Base-by-base conservation (phyloP, 2,329 filamentous ascomycete species). In the Bipolaris gigantea region DNA sequence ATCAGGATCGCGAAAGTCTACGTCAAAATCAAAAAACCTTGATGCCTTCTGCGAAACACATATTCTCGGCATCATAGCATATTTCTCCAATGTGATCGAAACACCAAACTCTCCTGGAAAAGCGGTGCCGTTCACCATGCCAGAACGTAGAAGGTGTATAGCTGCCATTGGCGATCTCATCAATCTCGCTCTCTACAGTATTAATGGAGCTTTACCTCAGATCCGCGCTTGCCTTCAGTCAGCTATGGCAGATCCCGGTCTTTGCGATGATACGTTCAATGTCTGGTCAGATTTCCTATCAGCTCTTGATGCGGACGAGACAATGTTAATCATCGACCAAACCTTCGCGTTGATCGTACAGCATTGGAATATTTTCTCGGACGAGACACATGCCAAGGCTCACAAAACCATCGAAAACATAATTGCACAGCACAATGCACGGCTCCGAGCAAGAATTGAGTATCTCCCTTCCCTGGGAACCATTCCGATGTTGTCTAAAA, bases 181-280 rank as follows among this genome's bases (percentile, higher is more conserved):
- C 45, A 85, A 80, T 49, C 79, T 95, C 44, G 89, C 90, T 40
- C 88, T 86, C 64, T 81, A 81, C 2, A 86, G 89, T 66, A 85
- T 92, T 30, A 87, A 86, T 56, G 86, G 88, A 63, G 94, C 90
- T 45, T 80, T 96, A 36, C 93, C 94, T 19, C 93, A 97, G 86
- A 93, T 97, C 51, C 91, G 91, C 61, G 92, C 93, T n/a, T 97
- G 90, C 69, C 79, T 99, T 11, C 86, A 96, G 58, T 92, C 91
- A 19, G 92, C 92, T 0, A 83, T 97, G 55, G 82, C 88, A 15
- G 84, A 89, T 46, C 81, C 86, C 40, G 83, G 88, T 42, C 80
- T 99, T n/a, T 86, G 90, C 57, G 82, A 90, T 56, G 80, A 85
- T 27, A 90, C 92, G 2, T 92, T 97, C 65, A 84, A 83, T 4